Conservation (phyloP, 768 basidiomycete genomes). For the Auricularia sp. region DNA sequence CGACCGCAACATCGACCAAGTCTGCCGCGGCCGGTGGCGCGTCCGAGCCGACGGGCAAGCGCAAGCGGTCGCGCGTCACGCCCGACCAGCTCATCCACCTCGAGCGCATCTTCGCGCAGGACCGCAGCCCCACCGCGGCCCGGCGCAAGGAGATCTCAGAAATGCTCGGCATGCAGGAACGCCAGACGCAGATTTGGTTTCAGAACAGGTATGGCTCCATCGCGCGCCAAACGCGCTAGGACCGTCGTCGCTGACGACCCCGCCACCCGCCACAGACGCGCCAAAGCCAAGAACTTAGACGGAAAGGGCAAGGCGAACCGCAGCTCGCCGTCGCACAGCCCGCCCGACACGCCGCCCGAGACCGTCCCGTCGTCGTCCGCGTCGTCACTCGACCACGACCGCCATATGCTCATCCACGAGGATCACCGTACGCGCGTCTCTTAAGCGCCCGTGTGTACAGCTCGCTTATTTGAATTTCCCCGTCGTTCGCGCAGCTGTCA, state of each 20-base stretch:
- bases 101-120: constrained; percentile 57
- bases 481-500: constrained; percentile 40
- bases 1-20: neutral
- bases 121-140: constrained; percentile 63
- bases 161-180: constrained; percentile 70
- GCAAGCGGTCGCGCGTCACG: constrained; percentile 70
- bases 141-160: constrained; percentile 66
- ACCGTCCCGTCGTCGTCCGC: constrained; percentile 37
- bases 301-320: constrained; percentile 38
- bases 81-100: constrained; percentile 71
- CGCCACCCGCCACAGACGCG: constrained; percentile 40
- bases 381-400: constrained; percentile 43
- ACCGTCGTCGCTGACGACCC: neutral
- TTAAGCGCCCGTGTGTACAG: neutral
- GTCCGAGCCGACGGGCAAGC: constrained; percentile 37
- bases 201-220: constrained; percentile 55
- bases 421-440: constrained; percentile 50
- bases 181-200: constrained; percentile 86
- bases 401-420: constrained; percentile 63
- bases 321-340: constrained; percentile 17
- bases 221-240: constrained; percentile 4
- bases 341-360: constrained; percentile 43
- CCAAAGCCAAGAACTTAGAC: constrained; percentile 68
- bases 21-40: constrained; percentile 2
- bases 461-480: neutral